These are phyloP conservation scores for Helotiales sp. DNA, from an alignment of 2,329 filamentous ascomycete genomes.

Conservation along the genomic window DNA sequence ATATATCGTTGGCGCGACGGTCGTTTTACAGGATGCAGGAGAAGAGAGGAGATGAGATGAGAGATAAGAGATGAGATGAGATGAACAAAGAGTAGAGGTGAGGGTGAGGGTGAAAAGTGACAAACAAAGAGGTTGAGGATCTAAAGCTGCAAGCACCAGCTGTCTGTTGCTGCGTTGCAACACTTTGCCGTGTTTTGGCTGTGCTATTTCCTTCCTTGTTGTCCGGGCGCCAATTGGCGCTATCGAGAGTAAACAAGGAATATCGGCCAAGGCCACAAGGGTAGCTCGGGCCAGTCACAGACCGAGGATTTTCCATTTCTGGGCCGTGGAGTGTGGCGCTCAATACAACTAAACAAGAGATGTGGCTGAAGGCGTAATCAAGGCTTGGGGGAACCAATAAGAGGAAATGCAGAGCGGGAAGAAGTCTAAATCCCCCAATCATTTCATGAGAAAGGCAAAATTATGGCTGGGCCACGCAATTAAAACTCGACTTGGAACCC, in stretches of 20 bases:
- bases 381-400: background rate
- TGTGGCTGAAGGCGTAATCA: conserved; percentile 18
- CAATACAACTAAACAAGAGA: background rate
- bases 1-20: conserved; percentile 8
- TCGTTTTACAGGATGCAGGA: background rate
- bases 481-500: background rate
- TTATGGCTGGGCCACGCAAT: conserved; percentile 4
- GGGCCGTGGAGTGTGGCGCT: conserved; percentile 4
- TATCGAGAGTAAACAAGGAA: conserved; percentile 17
- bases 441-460: background rate
- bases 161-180: background rate
- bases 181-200: conserved; percentile 20
- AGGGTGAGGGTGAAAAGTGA: background rate
- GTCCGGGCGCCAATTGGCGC: conserved; percentile 23
- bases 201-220: conserved; percentile 10
- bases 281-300: conserved; percentile 26
- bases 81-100: background rate
- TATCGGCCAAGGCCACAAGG: conserved; percentile 11
- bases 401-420: background rate
- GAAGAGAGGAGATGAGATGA: background rate
- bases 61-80: background rate
- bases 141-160: background rate
- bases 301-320: conserved; percentile 1
- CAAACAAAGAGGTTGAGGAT: background rate
- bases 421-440: background rate